phyloP scores from a whole-genome alignment of 2,329 filamentous ascomycete species.

The Aspergillus tamarii region DNA sequence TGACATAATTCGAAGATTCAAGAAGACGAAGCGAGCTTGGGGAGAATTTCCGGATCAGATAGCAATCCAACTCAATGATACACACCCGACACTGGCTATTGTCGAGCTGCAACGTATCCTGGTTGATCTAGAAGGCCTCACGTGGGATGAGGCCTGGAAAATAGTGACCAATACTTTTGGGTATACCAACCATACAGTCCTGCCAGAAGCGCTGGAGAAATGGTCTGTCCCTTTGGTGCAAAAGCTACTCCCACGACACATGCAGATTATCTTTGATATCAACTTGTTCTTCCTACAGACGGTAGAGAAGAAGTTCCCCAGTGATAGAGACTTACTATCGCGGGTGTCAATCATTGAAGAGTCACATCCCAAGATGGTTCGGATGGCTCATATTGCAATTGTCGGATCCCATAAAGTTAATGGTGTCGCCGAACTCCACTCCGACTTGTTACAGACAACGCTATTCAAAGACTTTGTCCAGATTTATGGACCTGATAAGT shows the following conservation, averaged over 20 bases:
- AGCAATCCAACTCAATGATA: conserved; percentile 97
- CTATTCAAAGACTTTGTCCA: conserved; percentile 98
- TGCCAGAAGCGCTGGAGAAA: conserved; percentile 96
- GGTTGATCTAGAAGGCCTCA: conserved; percentile 83
- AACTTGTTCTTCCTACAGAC: conserved; percentile 90
- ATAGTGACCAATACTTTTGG: conserved; percentile 81
- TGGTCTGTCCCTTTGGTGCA: conserved; percentile 95
- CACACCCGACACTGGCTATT: conserved; percentile 93
- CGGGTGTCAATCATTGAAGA: conserved; percentile 98
- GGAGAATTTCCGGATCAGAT: conserved; percentile 90
- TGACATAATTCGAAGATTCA: conserved; percentile 96
- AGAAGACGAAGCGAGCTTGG: conserved; percentile 93
- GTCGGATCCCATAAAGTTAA: conserved; percentile 99
- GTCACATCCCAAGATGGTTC: conserved; percentile 94
- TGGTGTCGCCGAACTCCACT: conserved; percentile 95
- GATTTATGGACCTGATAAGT: conserved; percentile 95
- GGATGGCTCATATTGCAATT: conserved; percentile 94
- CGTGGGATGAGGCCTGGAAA: conserved; percentile 90
- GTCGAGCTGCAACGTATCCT: conserved; percentile 94
- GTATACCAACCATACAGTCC: conserved; percentile 98
- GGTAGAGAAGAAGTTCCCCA: conserved; percentile 88
- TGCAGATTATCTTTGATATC: conserved; percentile 98
- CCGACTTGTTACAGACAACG: conserved; percentile 97
- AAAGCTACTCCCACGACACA: conserved; percentile 87
- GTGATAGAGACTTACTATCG: conserved; percentile 80